Evolutionary conservation across 371 early-diverging fungal species (phyloP).

Genomic region (Apophysomyces trapeziformis): DNA sequence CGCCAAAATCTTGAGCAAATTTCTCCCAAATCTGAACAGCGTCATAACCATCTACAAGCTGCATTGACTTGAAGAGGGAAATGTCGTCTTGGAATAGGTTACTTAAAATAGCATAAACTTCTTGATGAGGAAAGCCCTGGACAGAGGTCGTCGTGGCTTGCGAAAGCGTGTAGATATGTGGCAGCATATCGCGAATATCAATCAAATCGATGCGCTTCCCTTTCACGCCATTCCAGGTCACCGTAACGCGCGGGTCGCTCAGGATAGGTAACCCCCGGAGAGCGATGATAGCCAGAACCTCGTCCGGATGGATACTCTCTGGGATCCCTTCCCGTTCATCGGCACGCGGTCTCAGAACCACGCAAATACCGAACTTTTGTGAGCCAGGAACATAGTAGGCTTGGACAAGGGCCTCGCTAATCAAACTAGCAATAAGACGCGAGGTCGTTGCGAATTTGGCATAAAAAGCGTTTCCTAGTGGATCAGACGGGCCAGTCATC

Average conservation of each 20-base stretch:
- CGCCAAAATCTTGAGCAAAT: conserved; percentile 41
- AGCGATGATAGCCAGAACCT: conserved; percentile 46
- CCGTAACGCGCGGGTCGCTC: not conserved
- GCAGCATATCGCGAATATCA: conserved; percentile 50
- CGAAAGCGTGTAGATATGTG: conserved; percentile 39
- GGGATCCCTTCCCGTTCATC: not conserved
- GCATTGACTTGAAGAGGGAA: not conserved
- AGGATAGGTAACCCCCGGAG: conserved; percentile 46
- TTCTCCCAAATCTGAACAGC: conserved; percentile 46
- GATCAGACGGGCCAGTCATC: conserved; percentile 26
- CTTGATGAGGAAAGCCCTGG: conserved; percentile 11
- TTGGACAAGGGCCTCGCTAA: conserved; percentile 60
- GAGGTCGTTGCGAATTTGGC: conserved; percentile 62
- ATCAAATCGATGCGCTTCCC: conserved; percentile 43
- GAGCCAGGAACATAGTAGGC: conserved; percentile 40
- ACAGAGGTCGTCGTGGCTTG: conserved; percentile 1
- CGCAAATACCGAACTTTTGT: conserved; percentile 22
- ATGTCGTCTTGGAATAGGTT: not conserved
- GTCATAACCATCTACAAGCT: conserved; percentile 37
- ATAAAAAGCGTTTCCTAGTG: conserved; percentile 35
- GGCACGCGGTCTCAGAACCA: conserved; percentile 10
- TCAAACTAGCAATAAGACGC: conserved; percentile 62
- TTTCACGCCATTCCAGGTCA: conserved; percentile 28
- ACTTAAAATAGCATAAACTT: not conserved
- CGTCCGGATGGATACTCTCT: conserved; percentile 12